Evolutionary conservation across 768 basidiomycete genomes (phyloP).

Genomic region (Ephemerocybe angulata): DNA sequence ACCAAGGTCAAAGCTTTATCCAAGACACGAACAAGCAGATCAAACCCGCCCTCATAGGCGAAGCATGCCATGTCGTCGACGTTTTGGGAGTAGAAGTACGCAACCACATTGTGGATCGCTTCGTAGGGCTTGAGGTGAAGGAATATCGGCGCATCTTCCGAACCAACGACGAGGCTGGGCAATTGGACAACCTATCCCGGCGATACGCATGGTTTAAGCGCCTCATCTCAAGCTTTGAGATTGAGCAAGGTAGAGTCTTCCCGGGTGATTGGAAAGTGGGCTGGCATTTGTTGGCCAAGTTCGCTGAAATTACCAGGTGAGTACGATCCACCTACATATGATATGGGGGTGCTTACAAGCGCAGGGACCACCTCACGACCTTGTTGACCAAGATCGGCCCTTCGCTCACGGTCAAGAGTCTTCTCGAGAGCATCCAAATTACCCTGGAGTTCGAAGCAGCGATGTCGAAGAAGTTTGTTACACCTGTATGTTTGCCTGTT

Average conservation of each 20-base stretch:
- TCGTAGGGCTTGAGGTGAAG: conserved; percentile 84
- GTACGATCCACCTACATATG: conserved; percentile 10
- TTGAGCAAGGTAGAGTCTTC: conserved; percentile 81
- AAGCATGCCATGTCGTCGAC: conserved; percentile 88
- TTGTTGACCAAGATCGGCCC: conserved; percentile 76
- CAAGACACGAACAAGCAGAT: conserved; percentile 70
- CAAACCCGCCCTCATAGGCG: conserved; percentile 61
- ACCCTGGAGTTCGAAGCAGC: conserved; percentile 85
- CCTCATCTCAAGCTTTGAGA: conserved; percentile 78
- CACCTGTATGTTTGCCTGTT: conserved; percentile 44
- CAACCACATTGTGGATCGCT: conserved; percentile 78
- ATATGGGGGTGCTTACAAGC: too few relatives aligned
- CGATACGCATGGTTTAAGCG: conserved; percentile 95
- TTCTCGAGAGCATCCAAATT: conserved; percentile 84
- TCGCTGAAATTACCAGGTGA: conserved; percentile 88
- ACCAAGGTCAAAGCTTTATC: conserved; percentile 55
- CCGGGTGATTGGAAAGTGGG: conserved; percentile 84
- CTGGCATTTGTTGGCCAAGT: conserved; percentile 77
- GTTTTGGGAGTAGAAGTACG: conserved; percentile 84
- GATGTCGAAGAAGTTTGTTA: conserved; percentile 79
- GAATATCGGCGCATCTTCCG: conserved; percentile 97
- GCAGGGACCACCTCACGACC: conserved; percentile 79
- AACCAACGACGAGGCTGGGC: conserved; percentile 90
- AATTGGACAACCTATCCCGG: conserved; percentile 89
- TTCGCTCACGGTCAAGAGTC: conserved; percentile 66